Evolutionary conservation across 2,329 filamentous ascomycete genomes (phyloP).

Genomic region (Alternaria hordeiaustralica): DNA sequence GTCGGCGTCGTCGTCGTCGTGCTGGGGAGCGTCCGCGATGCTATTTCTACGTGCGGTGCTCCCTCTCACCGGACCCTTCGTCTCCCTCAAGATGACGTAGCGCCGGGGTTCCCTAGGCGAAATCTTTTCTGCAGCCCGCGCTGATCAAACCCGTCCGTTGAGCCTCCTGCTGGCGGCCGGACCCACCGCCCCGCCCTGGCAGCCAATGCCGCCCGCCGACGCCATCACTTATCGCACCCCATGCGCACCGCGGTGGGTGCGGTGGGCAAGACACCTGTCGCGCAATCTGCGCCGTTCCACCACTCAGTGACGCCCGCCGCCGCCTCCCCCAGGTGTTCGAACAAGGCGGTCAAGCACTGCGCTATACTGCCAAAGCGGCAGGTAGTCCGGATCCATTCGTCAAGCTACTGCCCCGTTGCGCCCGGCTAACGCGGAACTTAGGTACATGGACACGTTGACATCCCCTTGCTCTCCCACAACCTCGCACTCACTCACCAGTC

Average conservation of each 20-base stretch:
- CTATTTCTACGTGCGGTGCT: conserved; percentile 7
- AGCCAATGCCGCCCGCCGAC: conserved; percentile 28
- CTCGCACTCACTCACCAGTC: conserved; percentile 28
- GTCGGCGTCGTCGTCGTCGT: not conserved
- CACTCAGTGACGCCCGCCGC: not conserved
- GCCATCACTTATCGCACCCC: conserved; percentile 12
- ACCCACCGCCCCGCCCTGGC: conserved; percentile 27
- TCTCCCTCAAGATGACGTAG: conserved; percentile 31
- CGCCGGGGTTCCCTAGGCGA: conserved; percentile 33
- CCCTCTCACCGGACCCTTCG: conserved; percentile 19
- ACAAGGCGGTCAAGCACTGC: conserved; percentile 7
- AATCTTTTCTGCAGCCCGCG: conserved; percentile 25
- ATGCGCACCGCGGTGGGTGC: conserved; percentile 2
- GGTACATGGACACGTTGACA: not conserved
- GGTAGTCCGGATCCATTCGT: conserved; percentile 1
- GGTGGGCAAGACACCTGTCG: not conserved
- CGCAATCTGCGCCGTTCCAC: conserved; percentile 6
- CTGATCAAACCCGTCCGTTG: conserved; percentile 24
- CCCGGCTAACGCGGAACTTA: conserved; percentile 7
- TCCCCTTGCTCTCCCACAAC: not conserved
- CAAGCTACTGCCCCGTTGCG: not conserved
- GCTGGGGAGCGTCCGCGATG: not conserved
- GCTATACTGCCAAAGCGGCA: conserved; percentile 11
- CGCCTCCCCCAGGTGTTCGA: not conserved
- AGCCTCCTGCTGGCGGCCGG: conserved; percentile 29